Conservation (phyloP, 1,139 yeast genomes). For the Meyerozyma sp. region DNA sequence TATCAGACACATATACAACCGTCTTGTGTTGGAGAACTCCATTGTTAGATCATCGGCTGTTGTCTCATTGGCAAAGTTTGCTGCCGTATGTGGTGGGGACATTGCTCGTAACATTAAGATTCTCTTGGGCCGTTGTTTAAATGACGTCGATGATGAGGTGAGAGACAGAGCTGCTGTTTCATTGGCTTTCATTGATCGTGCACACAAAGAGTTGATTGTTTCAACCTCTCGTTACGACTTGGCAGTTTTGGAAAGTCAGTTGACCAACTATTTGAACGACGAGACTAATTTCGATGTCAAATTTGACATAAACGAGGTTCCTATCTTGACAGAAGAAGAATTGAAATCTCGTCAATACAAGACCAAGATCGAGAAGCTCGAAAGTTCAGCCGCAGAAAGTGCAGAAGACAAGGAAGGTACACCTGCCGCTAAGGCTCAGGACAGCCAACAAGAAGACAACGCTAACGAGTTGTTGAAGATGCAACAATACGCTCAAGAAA, state of each 20-base stretch:
- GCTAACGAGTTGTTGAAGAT: conserved; percentile 43
- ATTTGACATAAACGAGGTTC: conserved; percentile 68
- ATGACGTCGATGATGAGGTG: conserved; percentile 92
- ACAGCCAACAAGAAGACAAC: conserved; percentile 3
- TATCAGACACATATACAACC: conserved; percentile 92
- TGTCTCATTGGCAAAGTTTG: conserved; percentile 86
- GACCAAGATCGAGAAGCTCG: conserved; percentile 52
- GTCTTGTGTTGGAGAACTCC: conserved; percentile 93
- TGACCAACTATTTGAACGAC: conserved; percentile 65
- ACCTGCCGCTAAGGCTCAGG: conserved; percentile 5
- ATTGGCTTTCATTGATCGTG: conserved; percentile 55
- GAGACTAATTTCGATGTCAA: conserved; percentile 54
- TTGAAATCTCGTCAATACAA: conserved; percentile 54
- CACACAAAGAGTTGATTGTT: conserved; percentile 53
- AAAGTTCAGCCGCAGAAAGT: conserved; percentile 22
- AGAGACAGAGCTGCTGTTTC: conserved; percentile 96
- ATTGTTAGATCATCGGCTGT: conserved; percentile 95
- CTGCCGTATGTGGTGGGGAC: conserved; percentile 66
- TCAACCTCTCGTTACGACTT: conserved; percentile 71
- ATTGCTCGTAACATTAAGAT: conserved; percentile 68
- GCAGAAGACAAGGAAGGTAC: conserved; percentile 14
- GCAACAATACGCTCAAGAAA: conserved; percentile 64
- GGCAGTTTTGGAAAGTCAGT: conserved; percentile 69
- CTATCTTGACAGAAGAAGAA: conserved; percentile 59
- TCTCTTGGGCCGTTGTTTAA: conserved; percentile 75